Percentiles rank a stretch among this genome's conserved stretches.
Conservation (phyloP, 1,139 yeast species). For the Zygosaccharomyces sapae region DNA sequence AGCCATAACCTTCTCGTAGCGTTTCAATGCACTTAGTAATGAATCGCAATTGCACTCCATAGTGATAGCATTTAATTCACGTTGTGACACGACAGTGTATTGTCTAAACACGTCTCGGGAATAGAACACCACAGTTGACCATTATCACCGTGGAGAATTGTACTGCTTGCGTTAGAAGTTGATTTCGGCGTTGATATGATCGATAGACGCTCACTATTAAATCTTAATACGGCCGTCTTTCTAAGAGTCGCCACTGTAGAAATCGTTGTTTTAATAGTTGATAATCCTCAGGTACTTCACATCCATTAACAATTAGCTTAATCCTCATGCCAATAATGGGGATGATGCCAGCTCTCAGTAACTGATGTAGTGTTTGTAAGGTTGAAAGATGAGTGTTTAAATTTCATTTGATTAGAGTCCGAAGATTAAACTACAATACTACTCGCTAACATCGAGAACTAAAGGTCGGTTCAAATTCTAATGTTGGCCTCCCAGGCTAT, state of each 20-base stretch:
- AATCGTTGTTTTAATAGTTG: constrained; percentile 32
- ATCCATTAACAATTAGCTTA: constrained; percentile 30
- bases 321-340: constrained; percentile 25
- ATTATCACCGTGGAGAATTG: constrained; percentile 26
- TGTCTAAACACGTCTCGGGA: constrained; percentile 32
- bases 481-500: constrained; percentile 7
- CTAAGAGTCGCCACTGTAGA: constrained; percentile 34
- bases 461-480: background rate
- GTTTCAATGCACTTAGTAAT: constrained; percentile 28
- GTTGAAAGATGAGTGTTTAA: background rate
- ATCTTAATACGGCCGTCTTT: constrained; percentile 33
- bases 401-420: background rate
- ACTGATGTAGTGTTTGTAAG: background rate
- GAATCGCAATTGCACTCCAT: constrained; percentile 36
- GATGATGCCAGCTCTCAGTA: background rate
- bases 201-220: constrained; percentile 30
- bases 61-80: constrained; percentile 30
- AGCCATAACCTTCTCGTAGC: constrained; percentile 30
- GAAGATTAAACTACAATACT: background rate
- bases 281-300: constrained; percentile 32
- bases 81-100: constrained; percentile 28
- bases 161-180: constrained; percentile 12
- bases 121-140: constrained; percentile 37
- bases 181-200: constrained; percentile 34
- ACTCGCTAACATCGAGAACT: background rate